Percentiles rank a stretch among this genome's conserved stretches.
Evolutionary conservation across 164 flowering plant species (phyloP).

Genomic region (Sedum album): DNA sequence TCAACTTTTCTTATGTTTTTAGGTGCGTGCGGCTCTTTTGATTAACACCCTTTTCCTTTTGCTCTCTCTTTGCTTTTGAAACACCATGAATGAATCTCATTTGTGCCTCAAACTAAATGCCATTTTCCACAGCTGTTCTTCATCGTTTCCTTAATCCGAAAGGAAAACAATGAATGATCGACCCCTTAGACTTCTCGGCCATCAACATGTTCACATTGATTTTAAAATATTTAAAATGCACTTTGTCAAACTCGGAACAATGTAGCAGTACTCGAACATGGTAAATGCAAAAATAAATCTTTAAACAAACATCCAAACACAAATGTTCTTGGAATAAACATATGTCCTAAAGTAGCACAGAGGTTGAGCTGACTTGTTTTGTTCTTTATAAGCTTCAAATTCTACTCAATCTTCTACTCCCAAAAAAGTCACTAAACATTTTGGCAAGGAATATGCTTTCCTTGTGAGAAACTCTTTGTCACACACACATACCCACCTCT

Average conservation of each 20-base stretch:
- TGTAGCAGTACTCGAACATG: neutral
- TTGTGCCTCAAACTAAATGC: neutral
- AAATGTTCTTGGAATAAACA: constrained; percentile 3
- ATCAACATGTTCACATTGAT: neutral
- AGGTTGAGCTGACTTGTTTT: neutral
- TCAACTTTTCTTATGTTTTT: constrained; percentile 1
- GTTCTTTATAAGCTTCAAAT: neutral
- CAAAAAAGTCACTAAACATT: neutral
- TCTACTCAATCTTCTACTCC: constrained; percentile 4
- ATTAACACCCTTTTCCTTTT: constrained; percentile 1
- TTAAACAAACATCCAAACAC: neutral
- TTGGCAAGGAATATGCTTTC: constrained; percentile 6
- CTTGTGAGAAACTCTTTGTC: constrained; percentile 7
- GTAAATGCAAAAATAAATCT: neutral
- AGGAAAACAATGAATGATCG: neutral
- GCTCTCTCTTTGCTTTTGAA: neutral
- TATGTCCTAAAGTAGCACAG: neutral
- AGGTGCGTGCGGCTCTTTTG: constrained; percentile 7
- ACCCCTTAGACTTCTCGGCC: neutral
- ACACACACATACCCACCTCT: neutral
- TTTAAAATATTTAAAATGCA: neutral
- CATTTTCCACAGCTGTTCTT: neutral
- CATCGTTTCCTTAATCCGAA: neutral
- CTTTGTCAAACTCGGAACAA: neutral
- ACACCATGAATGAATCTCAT: neutral